Evolutionary conservation across 805 yeast species (phyloP), one percentile per base, ranked within the genome.

Genomic region (Zygoascus bituminiphila): DNA sequence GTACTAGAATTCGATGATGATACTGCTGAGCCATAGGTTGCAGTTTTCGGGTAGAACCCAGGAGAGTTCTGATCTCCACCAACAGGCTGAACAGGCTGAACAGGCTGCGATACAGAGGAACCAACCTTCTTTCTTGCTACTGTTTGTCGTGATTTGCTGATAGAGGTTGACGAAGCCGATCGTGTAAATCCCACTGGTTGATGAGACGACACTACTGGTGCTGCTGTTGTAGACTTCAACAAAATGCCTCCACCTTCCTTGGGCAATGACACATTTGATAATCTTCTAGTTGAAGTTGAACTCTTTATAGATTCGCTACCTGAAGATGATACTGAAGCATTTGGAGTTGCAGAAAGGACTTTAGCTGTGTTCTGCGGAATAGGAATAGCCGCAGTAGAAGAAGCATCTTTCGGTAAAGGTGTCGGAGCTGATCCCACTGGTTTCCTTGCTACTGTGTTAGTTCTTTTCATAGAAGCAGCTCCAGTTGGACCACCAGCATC

Each of bases 311-410:
- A 36, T 9, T 36, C 22, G 10, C 20, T 36, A 36, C 22, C 39
- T 14, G 39, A 17, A 19, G 39, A 36, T 17, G 20, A 19, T 12
- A 12, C 39, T 20, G 39, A 36, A 4, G 45, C 24, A 29, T 29
- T 48, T 24, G 49, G 35, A 29, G 29, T 45, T 45, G 51, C 47
- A 25, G n/a, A 15, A 8, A 17, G 12, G 14, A 14, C 21, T 14
- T 20, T 17, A 7, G 19, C 39, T 14, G 39, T 4, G 4, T 19
- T 36, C 39, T 12, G 39, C 39, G 39, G 39, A 36, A 29, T 29
- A 29, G 33, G 33, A 9, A 36, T 36, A 9, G 39, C 22, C 39
- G 9, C 20, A 6, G 39, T 19, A 36, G 39, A n/a, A n/a, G 39
- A 36, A 5, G 19, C 20, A 17, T 36, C 39, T 4, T 3, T 17